Conservation (phyloP, 2,329 filamentous ascomycete species). For the Cladophialophora chaetospira region DNA sequence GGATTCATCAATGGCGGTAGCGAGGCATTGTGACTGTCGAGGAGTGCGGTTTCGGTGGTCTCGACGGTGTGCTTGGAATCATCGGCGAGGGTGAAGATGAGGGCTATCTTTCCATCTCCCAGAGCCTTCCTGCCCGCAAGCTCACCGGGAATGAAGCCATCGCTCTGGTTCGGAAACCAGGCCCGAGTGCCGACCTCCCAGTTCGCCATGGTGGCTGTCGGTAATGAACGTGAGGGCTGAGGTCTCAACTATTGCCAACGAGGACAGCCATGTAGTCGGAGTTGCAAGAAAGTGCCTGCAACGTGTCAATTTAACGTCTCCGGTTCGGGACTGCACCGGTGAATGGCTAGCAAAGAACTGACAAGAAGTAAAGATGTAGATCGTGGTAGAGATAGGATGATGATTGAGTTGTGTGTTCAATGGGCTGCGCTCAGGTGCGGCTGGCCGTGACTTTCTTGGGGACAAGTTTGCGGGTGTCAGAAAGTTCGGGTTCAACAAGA, state of each 20-base stretch:
- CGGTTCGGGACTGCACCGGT: background rate
- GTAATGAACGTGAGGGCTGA: conserved; percentile 34
- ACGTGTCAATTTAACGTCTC: conserved; percentile 24
- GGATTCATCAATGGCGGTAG: conserved; percentile 97
- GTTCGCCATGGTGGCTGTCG: conserved; percentile 83
- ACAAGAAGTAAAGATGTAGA: conserved; percentile 13
- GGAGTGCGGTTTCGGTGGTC: conserved; percentile 73
- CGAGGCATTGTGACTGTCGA: conserved; percentile 68
- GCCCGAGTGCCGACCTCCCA: conserved; percentile 89
- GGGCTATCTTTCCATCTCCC: conserved; percentile 74
- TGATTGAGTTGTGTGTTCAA: conserved; percentile 4
- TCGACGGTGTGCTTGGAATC: conserved; percentile 78
- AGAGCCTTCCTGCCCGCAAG: conserved; percentile 81
- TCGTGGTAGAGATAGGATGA: conserved; percentile 9
- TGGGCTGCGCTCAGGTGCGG: conserved; percentile 20
- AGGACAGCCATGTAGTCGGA: conserved; percentile 28
- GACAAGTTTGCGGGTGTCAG: conserved; percentile 15
- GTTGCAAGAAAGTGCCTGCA: conserved; percentile 14
- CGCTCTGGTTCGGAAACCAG: conserved; percentile 94
- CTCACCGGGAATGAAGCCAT: conserved; percentile 97
- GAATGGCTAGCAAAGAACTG: conserved; percentile 1
- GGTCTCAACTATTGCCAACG: conserved; percentile 25
- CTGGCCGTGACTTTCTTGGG: conserved; percentile 22
- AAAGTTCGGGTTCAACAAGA: conserved; percentile 13
- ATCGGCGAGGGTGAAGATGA: conserved; percentile 82